A percentile compares a stretch with the other conserved stretches of the same genome.
Conservation (phyloP, 2,329 filamentous ascomycete genomes). For the Drechslerella coelobrocha region DNA sequence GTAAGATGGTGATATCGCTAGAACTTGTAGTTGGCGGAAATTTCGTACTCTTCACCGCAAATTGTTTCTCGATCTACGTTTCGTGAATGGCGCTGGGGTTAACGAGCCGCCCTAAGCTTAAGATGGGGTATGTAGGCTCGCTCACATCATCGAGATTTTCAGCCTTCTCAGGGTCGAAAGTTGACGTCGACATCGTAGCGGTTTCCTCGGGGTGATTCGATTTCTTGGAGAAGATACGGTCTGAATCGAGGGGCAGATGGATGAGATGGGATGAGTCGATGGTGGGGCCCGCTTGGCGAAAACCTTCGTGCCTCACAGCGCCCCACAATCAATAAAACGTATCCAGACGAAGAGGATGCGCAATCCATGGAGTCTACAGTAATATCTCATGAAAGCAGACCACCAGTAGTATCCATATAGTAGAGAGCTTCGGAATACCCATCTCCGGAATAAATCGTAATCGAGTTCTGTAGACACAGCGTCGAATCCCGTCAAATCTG, state of each 20-base stretch:
- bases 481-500: no score
- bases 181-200: conserved; percentile 23
- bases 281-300: conserved; percentile 21
- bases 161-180: conserved; percentile 20
- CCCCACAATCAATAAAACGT: neutral
- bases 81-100: conserved; percentile 12
- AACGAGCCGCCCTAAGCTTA: neutral
- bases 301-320: conserved; percentile 13
- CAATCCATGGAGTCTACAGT: no score
- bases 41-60: conserved; percentile 84
- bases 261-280: conserved; percentile 24
- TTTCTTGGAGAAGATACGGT: neutral
- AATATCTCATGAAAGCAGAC: no score
- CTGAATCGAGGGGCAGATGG: conserved; percentile 20
- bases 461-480: no score
- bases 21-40: conserved; percentile 40
- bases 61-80: conserved; percentile 95
- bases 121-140: no score
- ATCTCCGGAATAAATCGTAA: no score
- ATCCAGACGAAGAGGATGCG: neutral
- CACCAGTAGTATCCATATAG: no score
- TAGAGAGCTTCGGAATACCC: no score
- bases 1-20: conserved; percentile 33
- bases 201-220: neutral
- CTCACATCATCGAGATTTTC: conserved; percentile 13